Conservation (phyloP, 306 rosid genomes). For the Arachis hypogaea region DNA sequence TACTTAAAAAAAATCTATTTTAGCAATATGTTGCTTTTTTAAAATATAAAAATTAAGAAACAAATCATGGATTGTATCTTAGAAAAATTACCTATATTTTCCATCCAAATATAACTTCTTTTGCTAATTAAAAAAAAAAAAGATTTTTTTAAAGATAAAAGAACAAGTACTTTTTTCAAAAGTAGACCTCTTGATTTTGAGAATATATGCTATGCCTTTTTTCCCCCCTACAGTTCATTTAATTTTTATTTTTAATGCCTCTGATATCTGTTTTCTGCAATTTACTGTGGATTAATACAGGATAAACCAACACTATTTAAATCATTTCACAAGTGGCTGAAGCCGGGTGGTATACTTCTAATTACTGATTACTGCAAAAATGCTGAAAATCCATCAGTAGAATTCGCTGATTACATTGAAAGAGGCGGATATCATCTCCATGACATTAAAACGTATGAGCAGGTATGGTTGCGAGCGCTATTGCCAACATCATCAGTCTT, state of each 20-base stretch:
- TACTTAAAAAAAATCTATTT: too few species aligned
- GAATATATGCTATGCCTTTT: neutral
- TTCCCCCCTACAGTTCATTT: neutral
- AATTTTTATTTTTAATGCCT: neutral
- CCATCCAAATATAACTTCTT: too few species aligned
- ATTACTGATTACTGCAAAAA: slow-evolving; percentile 85
- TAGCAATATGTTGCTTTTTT: too few species aligned
- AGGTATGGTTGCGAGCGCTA: slow-evolving; percentile 50
- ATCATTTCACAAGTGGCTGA: slow-evolving; percentile 87
- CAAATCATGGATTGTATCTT: too few species aligned
- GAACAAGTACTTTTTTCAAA: neutral
- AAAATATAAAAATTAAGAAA: too few species aligned
- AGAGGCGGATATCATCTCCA: slow-evolving; percentile 83
- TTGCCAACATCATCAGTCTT: slow-evolving; percentile 11
- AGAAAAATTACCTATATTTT: too few species aligned
- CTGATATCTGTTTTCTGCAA: slow-evolving; percentile 11
- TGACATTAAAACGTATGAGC: slow-evolving; percentile 64
- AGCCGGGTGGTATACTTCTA: slow-evolving; percentile 91
- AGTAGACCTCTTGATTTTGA: neutral
- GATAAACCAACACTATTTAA: slow-evolving; percentile 77
- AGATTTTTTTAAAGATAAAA: too few species aligned
- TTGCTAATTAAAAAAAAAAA: too few species aligned
- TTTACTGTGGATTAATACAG: slow-evolving; percentile 47
- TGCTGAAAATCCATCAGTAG: slow-evolving; percentile 64
- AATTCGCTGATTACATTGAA: slow-evolving; percentile 73